Base-by-base conservation (phyloP, 1,139 yeast species). In the Taphrina confusa region DNA sequence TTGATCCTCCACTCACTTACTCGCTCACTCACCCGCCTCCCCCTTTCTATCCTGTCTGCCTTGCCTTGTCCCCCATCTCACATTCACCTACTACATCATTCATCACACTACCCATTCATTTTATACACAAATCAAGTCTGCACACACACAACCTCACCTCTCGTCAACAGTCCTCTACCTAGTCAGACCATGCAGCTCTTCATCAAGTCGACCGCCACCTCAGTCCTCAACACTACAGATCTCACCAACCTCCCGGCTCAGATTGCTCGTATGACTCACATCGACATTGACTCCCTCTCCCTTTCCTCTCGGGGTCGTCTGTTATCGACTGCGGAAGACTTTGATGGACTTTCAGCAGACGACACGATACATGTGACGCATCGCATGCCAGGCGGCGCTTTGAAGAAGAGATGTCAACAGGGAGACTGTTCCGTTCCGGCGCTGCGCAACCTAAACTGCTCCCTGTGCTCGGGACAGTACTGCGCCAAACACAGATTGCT, bases 401-500 rank as follows among this genome's bases (percentile, higher is more conserved):
- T 60, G 20, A 65, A 65, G 64, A 66, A 64, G 65, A 62, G 62
- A 31, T 65, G 67, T 51, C 76, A 83, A 25, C 82, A 82, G 72
- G 75, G 74, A 51, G 72, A 76, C 46, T 89, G 96, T 73, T 76
- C 79, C 31, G 79, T 86, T 14, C 76, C 82, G 2, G 89, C 92
- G 0, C 79, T 88, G 62, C 86, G 89, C 75, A 94, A 87, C 39
- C 96, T 96, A 40, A 90, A 85, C 72, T 90, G 97, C 72, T 80
- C 83, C 62, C 87, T 84, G 70, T 90, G 96, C 72, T 82, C 83
- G 58, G 95, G 96, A 47, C 86, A 85, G 70, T 89, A 83, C 72
- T 89, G 97, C 73, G 87, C 94, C 40, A 85, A 85, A 69, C 97
- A 89, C 74, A 78, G 97, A 63, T 78, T 90, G 63, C 78, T 89